These are phyloP conservation scores for Mycocentrospora acerina DNA, from an alignment of 2,329 filamentous ascomycete genomes.

Conservation along the genomic window DNA sequence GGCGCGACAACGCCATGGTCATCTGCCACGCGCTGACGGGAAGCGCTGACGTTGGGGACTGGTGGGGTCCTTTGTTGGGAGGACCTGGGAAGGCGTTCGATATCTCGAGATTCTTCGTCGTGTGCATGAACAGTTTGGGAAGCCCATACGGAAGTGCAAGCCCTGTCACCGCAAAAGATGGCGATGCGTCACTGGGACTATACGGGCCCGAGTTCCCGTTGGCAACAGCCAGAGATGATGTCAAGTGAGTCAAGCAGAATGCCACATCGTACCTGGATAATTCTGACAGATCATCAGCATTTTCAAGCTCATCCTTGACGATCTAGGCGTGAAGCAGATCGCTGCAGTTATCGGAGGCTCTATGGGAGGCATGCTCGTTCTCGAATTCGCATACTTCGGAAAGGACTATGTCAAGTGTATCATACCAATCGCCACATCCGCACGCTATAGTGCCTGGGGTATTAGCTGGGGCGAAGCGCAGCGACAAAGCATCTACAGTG, in stretches of 20 bases:
- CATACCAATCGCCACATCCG: slow-evolving; percentile 82
- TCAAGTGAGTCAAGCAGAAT: slow-evolving; percentile 64
- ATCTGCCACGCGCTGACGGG: slow-evolving; percentile 84
- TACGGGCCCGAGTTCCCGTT: slow-evolving; percentile 97
- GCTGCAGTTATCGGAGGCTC: slow-evolving; percentile 81
- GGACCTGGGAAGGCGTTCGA: slow-evolving; percentile 79
- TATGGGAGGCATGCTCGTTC: slow-evolving; percentile 86
- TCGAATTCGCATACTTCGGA: slow-evolving; percentile 90
- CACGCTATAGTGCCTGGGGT: slow-evolving; percentile 82
- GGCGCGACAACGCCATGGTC: slow-evolving; percentile 63
- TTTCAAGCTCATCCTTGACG: slow-evolving; percentile 77
- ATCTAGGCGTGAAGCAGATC: slow-evolving; percentile 75
- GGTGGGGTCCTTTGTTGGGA: slow-evolving; percentile 83
- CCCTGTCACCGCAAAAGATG: slow-evolving; percentile 84
- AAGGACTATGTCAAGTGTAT: slow-evolving; percentile 79
- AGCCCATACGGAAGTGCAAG: slow-evolving; percentile 87
- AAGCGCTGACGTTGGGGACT: slow-evolving; percentile 80
- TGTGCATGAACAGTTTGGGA: slow-evolving; percentile 83
- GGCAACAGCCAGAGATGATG: slow-evolving; percentile 93
- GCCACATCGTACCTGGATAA: neutral
- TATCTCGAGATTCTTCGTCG: slow-evolving; percentile 77
- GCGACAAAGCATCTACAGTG: slow-evolving; percentile 91
- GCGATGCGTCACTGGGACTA: slow-evolving; percentile 68
- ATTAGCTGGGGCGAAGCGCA: slow-evolving; percentile 91
- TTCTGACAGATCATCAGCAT: slow-evolving; percentile 54